phyloP scores from a whole-genome alignment of 306 rosid species.

The Acacia confusa region DNA sequence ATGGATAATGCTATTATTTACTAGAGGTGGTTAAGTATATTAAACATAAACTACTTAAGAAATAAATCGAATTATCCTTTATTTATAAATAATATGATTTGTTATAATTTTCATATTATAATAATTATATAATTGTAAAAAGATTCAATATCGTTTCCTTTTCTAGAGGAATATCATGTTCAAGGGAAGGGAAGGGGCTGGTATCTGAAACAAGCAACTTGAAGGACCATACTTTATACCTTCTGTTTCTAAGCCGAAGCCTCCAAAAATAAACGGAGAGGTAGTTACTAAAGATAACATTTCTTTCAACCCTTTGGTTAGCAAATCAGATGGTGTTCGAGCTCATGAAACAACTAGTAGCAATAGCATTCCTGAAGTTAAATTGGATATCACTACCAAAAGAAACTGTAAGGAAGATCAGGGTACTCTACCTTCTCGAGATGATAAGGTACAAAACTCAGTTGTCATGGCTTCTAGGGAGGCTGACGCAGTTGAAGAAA shows the following conservation, averaged over 20 bases:
- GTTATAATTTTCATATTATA: too few species aligned
- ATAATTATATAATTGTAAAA: too few species aligned
- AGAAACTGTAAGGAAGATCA: constrained; percentile 48
- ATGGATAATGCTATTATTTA: too few species aligned
- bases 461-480: constrained; percentile 47
- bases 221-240: constrained; percentile 57
- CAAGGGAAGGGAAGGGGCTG: constrained; percentile 57
- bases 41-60: too few species aligned
- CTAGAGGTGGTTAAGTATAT: too few species aligned
- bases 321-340: constrained; percentile 50
- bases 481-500: constrained; percentile 49
- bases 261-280: constrained; percentile 65
- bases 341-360: constrained; percentile 40
- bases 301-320: constrained; percentile 48
- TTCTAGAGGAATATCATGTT: too few species aligned
- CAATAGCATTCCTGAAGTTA: constrained; percentile 51
- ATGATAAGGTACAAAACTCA: constrained; percentile 37
- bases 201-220: constrained; percentile 52
- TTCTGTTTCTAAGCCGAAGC: constrained; percentile 65
- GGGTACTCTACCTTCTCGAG: constrained; percentile 45
- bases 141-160: too few species aligned
- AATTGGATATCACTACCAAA: constrained; percentile 45
- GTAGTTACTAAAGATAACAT: constrained; percentile 41
- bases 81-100: too few species aligned
- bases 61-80: too few species aligned